Evolutionary conservation across 1,139 yeast genomes (phyloP).

Genomic region (Spencermartinsiella ligniputridi): DNA sequence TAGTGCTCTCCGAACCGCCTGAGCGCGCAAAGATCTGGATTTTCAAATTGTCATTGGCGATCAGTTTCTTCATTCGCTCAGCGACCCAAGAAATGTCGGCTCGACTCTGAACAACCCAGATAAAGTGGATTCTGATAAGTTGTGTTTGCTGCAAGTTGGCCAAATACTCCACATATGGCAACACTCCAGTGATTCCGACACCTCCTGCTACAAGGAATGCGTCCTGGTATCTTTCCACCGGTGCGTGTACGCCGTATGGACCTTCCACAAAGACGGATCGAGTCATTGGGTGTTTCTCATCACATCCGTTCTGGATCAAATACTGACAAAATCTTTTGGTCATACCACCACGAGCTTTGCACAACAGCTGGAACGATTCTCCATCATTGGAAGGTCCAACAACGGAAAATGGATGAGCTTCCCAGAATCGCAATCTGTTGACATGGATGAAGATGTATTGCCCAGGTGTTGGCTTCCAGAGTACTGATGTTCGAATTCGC

Average conservation of each 20-base stretch:
- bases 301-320: conserved; percentile 20
- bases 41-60: conserved; percentile 20
- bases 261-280: conserved; percentile 52
- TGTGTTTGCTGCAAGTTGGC: conserved; percentile 17
- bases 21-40: conserved; percentile 23
- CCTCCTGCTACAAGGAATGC: conserved; percentile 62
- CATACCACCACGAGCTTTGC: conserved; percentile 35
- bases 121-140: conserved; percentile 21
- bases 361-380: conserved; percentile 36
- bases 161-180: conserved; percentile 34
- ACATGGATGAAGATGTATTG: conserved; percentile 60
- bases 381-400: conserved; percentile 36
- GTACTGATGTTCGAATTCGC: conserved; percentile 30
- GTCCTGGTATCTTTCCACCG: conserved; percentile 53
- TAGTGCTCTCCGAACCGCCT: neutral
- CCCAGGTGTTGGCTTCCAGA: conserved; percentile 52
- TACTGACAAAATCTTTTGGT: conserved; percentile 31
- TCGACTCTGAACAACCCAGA: conserved; percentile 27
- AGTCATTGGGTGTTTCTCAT: conserved; percentile 22
- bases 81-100: conserved; percentile 27
- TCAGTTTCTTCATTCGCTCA: conserved; percentile 24
- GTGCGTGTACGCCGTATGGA: conserved; percentile 55
- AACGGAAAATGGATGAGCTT: conserved; percentile 67
- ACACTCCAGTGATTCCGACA: conserved; percentile 64
- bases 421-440: conserved; percentile 40